Percentiles rank a stretch among this genome's conserved stretches.
phyloP scores from a whole-genome alignment of 352 stramenopile genomes.

The Elongisporangium anandrum region DNA sequence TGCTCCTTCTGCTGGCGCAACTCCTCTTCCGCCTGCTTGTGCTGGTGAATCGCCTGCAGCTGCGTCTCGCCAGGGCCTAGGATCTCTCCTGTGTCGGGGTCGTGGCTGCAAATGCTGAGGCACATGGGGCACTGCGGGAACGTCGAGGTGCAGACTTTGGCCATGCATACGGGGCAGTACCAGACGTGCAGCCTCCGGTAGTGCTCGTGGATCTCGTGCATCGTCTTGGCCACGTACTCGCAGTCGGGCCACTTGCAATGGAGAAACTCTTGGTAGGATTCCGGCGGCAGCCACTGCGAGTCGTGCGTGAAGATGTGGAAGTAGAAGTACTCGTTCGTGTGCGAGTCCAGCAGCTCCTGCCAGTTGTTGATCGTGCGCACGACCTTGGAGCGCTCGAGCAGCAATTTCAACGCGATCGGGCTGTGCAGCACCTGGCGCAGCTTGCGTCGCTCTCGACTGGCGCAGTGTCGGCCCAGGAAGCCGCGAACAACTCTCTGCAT shows the following conservation, averaged over 20 bases:
- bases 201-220: conserved; percentile 79
- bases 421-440: conserved; percentile 62
- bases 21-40: conserved; percentile 41
- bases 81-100: conserved; percentile 47
- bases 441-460: conserved; percentile 39
- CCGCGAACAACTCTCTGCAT: conserved; percentile 61
- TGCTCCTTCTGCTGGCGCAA: conserved; percentile 41
- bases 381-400: conserved; percentile 62
- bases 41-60: conserved; percentile 31
- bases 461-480: conserved; percentile 36
- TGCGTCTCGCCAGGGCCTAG: conserved; percentile 59
- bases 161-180: conserved; percentile 76
- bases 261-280: conserved; percentile 61
- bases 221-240: conserved; percentile 38
- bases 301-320: conserved; percentile 78
- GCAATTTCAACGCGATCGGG: conserved; percentile 53
- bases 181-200: conserved; percentile 57
- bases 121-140: conserved; percentile 68
- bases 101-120: conserved; percentile 52
- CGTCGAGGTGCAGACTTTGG: conserved; percentile 59
- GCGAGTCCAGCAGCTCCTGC: conserved; percentile 74
- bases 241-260: conserved; percentile 63
- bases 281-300: conserved; percentile 70
- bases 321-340: conserved; percentile 87
- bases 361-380: conserved; percentile 60